Conservation (phyloP, 2,329 filamentous ascomycete species). For the Blastomyces silverae region DNA sequence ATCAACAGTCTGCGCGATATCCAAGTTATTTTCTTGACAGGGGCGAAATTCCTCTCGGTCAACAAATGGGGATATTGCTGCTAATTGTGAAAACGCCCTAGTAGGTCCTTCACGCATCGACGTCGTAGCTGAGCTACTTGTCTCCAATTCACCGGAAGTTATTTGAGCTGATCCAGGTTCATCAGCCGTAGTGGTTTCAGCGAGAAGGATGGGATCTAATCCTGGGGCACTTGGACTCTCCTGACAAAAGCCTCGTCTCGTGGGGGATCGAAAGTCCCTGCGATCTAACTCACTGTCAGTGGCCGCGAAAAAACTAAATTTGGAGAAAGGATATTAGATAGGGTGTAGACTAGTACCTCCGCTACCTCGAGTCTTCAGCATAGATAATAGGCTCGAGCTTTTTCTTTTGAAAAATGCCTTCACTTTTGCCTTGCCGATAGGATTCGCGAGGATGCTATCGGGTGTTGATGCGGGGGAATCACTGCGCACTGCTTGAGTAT, state of each 20-base stretch:
- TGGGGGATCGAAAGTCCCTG: constrained; percentile 6
- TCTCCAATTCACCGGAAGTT: background rate
- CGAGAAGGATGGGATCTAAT: background rate
- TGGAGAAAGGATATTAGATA: background rate
- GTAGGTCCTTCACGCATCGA: background rate
- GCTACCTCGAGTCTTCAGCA: constrained; percentile 30
- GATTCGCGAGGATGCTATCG: constrained; percentile 18
- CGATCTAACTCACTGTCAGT: constrained; percentile 12
- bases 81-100: constrained; percentile 4
- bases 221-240: background rate
- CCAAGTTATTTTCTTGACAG: background rate
- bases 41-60: background rate
- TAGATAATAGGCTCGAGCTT: constrained; percentile 34
- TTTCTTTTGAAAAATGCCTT: constrained; percentile 31
- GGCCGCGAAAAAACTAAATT: background rate
- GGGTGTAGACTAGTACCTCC: constrained; percentile 22
- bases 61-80: constrained; percentile 10
- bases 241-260: constrained; percentile 2
- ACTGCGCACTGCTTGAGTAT: constrained; percentile 20
- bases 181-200: background rate
- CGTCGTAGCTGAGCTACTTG: background rate
- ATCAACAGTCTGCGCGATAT: background rate
- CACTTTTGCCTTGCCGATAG: constrained; percentile 26
- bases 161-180: background rate
- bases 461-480: constrained; percentile 27